Conservation (phyloP, 2,329 filamentous ascomycete genomes). For the Fusarium ambrosium region DNA sequence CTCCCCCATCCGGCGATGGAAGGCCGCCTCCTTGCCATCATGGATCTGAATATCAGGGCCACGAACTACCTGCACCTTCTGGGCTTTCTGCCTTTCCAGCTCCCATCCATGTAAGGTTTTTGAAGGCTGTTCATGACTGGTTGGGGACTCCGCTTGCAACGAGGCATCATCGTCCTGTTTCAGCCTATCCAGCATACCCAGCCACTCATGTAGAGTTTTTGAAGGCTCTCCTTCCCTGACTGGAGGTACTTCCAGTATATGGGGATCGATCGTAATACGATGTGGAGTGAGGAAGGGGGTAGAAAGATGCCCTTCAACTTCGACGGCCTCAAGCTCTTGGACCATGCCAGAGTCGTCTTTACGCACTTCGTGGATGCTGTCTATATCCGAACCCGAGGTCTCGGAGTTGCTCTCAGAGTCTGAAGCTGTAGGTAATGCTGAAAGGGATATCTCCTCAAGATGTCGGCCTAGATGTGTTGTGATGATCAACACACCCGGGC, state of each 20-base stretch:
- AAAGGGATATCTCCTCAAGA: conserved; percentile 14
- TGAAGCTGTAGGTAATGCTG: neutral
- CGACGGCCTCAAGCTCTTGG: neutral
- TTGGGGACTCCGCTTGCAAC: too few relatives aligned
- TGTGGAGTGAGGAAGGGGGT: too few relatives aligned
- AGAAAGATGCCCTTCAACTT: too few relatives aligned
- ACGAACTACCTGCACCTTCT: neutral
- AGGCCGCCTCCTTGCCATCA: neutral
- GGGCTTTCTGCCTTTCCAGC: neutral
- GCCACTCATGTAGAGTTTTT: too few relatives aligned
- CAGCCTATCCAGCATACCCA: too few relatives aligned
- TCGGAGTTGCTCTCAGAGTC: neutral
- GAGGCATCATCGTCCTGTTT: too few relatives aligned
- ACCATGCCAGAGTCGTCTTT: neutral
- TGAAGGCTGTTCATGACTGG: too few relatives aligned
- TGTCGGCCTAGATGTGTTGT: neutral
- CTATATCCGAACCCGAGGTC: neutral
- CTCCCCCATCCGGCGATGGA: neutral
- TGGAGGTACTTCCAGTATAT: too few relatives aligned
- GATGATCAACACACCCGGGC: neutral
- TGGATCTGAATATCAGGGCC: neutral
- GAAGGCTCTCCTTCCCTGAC: too few relatives aligned
- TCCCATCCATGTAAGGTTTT: too few relatives aligned
- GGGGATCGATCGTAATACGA: too few relatives aligned
- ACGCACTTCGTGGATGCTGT: too few relatives aligned